Evolutionary conservation across 1,284 basidiomycete species (phyloP), one percentile per base, ranked within the genome.

Genomic region (Tremellales sp.): DNA sequence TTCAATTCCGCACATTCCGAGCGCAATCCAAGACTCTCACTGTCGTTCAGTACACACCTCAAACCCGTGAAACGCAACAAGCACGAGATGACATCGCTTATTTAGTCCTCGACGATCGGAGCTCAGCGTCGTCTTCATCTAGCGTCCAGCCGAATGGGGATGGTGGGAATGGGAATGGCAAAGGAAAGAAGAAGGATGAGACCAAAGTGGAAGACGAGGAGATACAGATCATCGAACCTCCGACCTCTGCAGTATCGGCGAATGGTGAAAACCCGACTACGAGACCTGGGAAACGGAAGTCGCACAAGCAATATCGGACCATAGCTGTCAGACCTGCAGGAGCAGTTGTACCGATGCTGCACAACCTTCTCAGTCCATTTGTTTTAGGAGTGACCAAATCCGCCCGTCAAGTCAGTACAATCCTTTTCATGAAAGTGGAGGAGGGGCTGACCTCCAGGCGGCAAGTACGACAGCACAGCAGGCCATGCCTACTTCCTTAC

Each of bases 331-430:
- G 55, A 46, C 70, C 68, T 1, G 55, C 61, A 10, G 54, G 53
- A 0, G 40, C 45, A 3, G 62, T 67, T 19, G 46, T 63, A 27
- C 65, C 67, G 2, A 53, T 68, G 27, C 50, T 72, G n/a, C 66
- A 69, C 25, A 62, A 64, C 29, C 56, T 72, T 13, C 52, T 68
- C 8, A 67, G 57, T 40, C 64, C 64, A 4, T 68, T 72, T 41
- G 68, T 69, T 2, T 54, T 72, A 35, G 70, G 70, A 25, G 49
- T 69, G 41, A 62, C 60, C 15, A 72, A 72, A 54, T 46, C 57
- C 5, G 67, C 68, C 15, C 56, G 65, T 40, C 62, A 65, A 2
- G 65, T 64, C 39, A 48, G 64, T 60, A 4, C 25, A 21, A 8
- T 25, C 25, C 17, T 39, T 4, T 26, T 31, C 19, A 23, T 27